A percentile compares a stretch with the other conserved stretches of the same genome.
These are phyloP conservation scores for Pythium grandisporangium DNA, from an alignment of 352 stramenopile species.

Conservation along the genomic window DNA sequence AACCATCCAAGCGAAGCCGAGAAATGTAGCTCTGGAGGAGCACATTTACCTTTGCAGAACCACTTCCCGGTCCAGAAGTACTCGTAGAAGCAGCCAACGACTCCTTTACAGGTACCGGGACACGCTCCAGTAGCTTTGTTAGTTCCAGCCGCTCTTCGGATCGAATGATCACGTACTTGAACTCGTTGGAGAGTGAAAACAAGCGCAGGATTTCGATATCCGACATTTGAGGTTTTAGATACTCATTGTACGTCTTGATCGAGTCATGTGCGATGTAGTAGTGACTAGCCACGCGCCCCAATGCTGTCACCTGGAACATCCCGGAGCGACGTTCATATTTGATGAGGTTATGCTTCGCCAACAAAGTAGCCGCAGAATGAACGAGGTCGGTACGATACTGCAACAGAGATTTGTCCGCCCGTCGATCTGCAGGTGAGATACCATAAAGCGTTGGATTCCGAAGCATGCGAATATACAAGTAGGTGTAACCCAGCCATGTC, in stretches of 20 bases:
- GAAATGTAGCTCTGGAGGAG: constrained; percentile 99
- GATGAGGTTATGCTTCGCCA: constrained; percentile 97
- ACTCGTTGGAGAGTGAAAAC: constrained; percentile 98
- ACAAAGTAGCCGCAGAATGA: constrained; percentile 92
- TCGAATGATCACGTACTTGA: constrained; percentile 97
- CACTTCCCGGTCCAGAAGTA: constrained; percentile 32
- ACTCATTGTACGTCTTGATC: constrained; percentile 98
- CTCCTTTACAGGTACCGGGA: constrained; percentile 99
- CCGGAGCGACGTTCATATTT: constrained; percentile 97
- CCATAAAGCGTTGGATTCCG: constrained; percentile 96
- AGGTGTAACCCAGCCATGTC: constrained; percentile 99
- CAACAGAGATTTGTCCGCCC: constrained; percentile 91
- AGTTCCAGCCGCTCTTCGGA: constrained; percentile 99
- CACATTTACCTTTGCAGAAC: constrained; percentile 98
- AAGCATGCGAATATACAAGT: constrained; percentile 99
- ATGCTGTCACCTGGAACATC: constrained; percentile 93
- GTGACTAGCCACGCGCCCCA: constrained; percentile 97
- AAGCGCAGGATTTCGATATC: constrained; percentile 99
- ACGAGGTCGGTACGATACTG: constrained; percentile 94
- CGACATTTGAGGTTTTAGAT: constrained; percentile 98
- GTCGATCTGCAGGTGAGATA: constrained; percentile 80
- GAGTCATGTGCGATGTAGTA: constrained; percentile 99
- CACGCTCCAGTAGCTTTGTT: constrained; percentile 94
- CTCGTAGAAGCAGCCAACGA: constrained; percentile 43
- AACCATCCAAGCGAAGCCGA: constrained; percentile 95